Base-by-base conservation (phyloP, 2,329 filamentous ascomycete species). In the Gremmenia infestans region DNA sequence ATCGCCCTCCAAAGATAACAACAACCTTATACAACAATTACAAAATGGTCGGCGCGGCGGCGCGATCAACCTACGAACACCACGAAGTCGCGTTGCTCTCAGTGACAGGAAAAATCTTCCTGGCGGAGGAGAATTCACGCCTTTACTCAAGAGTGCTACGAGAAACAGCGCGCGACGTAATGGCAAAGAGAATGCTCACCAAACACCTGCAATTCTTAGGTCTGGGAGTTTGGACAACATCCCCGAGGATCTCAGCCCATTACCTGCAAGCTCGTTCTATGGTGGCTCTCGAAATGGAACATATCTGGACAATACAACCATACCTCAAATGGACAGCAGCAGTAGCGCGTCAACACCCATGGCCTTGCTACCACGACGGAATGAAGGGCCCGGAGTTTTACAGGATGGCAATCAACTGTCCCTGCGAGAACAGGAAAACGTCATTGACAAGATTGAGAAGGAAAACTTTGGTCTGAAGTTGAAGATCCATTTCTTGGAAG, bases 381-480 rank as follows among this genome's bases (percentile, higher is more conserved):
- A 79, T 52, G 82, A 80, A 47, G 80, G 79, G 52, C 85, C 84
- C 52, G 87, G 85, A 0, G 82, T 89, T 4, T 73, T 96, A 39
- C 87, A 92, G 59, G 88, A 94, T 65, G 91, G 91, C 19, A 96
- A 97, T 65, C 87, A 95, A 68, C 80, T 97, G 64, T 96, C 94
- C 1, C 74, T 99, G 56, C 86, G 91, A 59, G 94, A 99, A 70
- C 94, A 99, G 72, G 94, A 97, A 73, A 91, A 91, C 64, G 88
- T 94, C 63, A 93, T 99, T 65, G 90, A 97, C 74, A 89, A 89
- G 68, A 93, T 99, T 65, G 91, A 97, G 70, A 99, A 99, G 76
- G 94, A 97, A 69, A 99, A 99, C 69, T 99, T 97, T 70, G 91
- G 91, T 23, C 79, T 99, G 53, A 97, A 97, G 73, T 81, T 97